These are phyloP conservation scores for Galerina marginata DNA, from an alignment of 768 basidiomycete species.

Conservation along the genomic window DNA sequence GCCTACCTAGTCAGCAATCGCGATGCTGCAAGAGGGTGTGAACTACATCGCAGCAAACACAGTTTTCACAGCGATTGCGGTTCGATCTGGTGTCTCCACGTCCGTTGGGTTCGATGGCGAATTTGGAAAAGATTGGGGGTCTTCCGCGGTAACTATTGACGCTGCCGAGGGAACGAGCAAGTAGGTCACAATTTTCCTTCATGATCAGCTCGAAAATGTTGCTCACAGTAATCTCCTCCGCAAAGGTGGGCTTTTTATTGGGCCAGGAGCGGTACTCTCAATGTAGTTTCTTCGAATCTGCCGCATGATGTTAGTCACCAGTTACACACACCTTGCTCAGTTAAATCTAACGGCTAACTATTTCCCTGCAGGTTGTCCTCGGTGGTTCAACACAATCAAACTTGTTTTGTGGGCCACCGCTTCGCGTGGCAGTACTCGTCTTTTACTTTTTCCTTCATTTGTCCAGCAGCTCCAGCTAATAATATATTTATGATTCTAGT, in stretches of 20 bases:
- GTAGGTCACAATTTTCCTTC: not conserved
- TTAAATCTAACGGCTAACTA: not conserved
- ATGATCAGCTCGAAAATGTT: not conserved
- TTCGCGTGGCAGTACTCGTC: too few relatives aligned
- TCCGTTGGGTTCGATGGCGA: not conserved
- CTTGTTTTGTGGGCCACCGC: too few relatives aligned
- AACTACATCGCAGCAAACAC: not conserved
- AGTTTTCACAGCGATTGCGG: not conserved
- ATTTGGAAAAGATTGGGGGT: conserved; percentile 1
- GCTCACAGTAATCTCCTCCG: too few relatives aligned
- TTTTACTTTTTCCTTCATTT: too few relatives aligned
- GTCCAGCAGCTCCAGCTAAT: too few relatives aligned
- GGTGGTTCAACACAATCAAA: not conserved
- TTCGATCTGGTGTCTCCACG: not conserved
- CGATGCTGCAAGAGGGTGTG: not conserved
- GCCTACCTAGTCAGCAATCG: not conserved
- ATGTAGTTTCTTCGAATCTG: not conserved
- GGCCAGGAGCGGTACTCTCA: not conserved
- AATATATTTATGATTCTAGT: too few relatives aligned
- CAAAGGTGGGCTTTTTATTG: not conserved
- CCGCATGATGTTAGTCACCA: not conserved
- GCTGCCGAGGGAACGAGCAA: conserved; percentile 2
- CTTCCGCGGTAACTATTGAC: not conserved
- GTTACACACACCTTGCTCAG: not conserved
- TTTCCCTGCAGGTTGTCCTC: not conserved